Evolutionary conservation across 179 eudicot species (phyloP).

Genomic region (Beta macrorhiza): DNA sequence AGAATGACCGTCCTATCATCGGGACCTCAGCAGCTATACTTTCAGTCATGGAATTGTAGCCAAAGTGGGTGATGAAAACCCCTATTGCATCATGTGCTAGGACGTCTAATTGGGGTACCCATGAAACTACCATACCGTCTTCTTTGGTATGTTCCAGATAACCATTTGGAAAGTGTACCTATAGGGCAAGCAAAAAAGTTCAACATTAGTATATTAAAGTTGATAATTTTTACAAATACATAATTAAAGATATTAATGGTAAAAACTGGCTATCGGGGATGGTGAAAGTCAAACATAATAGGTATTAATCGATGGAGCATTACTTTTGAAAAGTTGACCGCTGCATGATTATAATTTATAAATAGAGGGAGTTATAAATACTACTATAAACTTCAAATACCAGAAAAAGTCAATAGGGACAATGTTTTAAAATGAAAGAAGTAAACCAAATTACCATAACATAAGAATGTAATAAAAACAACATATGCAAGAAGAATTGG

Average conservation of each 20-base stretch:
- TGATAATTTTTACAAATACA: no score
- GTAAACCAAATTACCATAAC: no score
- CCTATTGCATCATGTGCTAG: constrained; percentile 38
- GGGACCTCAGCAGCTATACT: constrained; percentile 47
- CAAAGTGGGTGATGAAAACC: constrained; percentile 52
- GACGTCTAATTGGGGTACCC: constrained; percentile 56
- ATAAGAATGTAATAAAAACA: no score
- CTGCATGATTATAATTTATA: background rate
- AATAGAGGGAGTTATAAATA: background rate
- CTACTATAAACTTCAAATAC: no score
- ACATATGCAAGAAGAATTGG: no score
- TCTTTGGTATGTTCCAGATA: constrained; percentile 28
- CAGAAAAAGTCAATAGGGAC: no score
- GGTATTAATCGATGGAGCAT: no score
- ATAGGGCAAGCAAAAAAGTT: background rate
- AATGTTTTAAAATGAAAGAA: no score
- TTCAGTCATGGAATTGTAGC: constrained; percentile 57
- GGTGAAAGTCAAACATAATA: no score
- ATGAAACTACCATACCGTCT: constrained; percentile 42
- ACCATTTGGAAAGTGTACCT: constrained; percentile 35
- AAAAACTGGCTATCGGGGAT: no score
- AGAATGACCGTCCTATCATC: constrained; percentile 56
- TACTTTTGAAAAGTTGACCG: background rate
- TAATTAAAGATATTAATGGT: no score
- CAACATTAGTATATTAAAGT: background rate